These are phyloP conservation scores for Carallia brachiata DNA, from an alignment of 345 rosid species.

Conservation along the genomic window DNA sequence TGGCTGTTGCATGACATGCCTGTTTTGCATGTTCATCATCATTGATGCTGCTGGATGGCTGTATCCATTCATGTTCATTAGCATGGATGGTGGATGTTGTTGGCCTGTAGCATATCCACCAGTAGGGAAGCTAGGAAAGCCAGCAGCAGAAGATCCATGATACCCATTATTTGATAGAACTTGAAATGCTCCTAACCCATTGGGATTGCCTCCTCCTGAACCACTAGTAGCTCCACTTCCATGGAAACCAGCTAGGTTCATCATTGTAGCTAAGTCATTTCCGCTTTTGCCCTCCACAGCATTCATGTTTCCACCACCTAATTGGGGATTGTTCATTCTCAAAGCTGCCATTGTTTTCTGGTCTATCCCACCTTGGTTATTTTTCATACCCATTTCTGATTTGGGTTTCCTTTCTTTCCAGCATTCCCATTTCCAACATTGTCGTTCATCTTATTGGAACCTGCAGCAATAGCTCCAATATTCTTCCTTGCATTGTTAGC, in stretches of 20 bases:
- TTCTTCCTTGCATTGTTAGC: constrained; percentile 46
- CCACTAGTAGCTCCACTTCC: constrained; percentile 31
- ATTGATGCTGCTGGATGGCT: constrained; percentile 32
- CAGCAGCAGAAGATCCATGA: constrained; percentile 27
- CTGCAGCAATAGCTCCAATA: constrained; percentile 24
- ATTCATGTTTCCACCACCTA: constrained; percentile 20
- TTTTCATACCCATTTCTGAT: constrained; percentile 42
- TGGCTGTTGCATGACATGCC: constrained; percentile 39
- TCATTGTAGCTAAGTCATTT: constrained; percentile 48
- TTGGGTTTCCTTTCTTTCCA: constrained; percentile 52
- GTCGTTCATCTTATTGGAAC: constrained; percentile 30
- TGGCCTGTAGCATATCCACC: constrained; percentile 32
- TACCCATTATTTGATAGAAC: constrained; percentile 34
- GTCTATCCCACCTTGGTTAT: constrained; percentile 38
- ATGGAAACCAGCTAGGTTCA: constrained; percentile 47
- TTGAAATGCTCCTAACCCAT: constrained; percentile 28
- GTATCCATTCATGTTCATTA: constrained; percentile 47
- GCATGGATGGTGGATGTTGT: constrained; percentile 41
- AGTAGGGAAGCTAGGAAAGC: constrained; percentile 32
- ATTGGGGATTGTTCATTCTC: constrained; percentile 46
- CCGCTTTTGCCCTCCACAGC: constrained; percentile 27
- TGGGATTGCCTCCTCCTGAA: constrained; percentile 34
- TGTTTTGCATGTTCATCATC: constrained; percentile 53
- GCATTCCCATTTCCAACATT: constrained; percentile 36
- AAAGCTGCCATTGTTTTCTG: constrained; percentile 49